phyloP scores from a whole-genome alignment of 2,329 filamentous ascomycete genomes.

The Rhytidhysteron rufulum region DNA sequence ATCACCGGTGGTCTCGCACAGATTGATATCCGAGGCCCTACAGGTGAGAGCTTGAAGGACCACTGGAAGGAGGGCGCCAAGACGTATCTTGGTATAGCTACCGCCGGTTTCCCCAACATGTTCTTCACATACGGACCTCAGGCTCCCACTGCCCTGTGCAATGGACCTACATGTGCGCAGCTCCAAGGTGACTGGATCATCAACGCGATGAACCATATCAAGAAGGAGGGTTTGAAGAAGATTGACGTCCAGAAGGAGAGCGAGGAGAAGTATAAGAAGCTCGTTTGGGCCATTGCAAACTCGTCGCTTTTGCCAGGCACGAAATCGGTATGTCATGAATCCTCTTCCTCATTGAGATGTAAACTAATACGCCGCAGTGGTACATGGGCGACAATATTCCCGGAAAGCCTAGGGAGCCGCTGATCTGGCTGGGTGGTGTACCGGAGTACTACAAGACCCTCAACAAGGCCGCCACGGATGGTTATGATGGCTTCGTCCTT shows the following conservation, averaged over 20 bases:
- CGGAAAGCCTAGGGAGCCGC: slow-evolving; percentile 33
- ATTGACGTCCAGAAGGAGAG: slow-evolving; percentile 28
- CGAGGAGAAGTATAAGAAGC: slow-evolving; percentile 30
- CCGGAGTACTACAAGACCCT: slow-evolving; percentile 2
- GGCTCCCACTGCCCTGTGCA: slow-evolving; percentile 37
- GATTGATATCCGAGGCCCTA: slow-evolving; percentile 13
- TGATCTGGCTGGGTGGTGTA: slow-evolving; percentile 32
- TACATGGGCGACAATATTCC: slow-evolving; percentile 36
- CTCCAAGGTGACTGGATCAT: slow-evolving; percentile 36
- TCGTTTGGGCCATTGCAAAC: slow-evolving; percentile 26
- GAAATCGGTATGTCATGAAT: slow-evolving; percentile 28
- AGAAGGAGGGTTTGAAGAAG: slow-evolving; percentile 19
- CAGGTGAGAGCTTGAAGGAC: slow-evolving; percentile 17
- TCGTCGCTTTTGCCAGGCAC: slow-evolving; percentile 28
- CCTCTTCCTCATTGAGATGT: background rate
- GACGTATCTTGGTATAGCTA: slow-evolving; percentile 33
- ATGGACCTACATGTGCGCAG: slow-evolving; percentile 35
- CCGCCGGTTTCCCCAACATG: slow-evolving; percentile 24
- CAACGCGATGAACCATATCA: slow-evolving; percentile 26
- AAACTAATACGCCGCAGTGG: slow-evolving; percentile 11
- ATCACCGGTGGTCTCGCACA: slow-evolving; percentile 27
- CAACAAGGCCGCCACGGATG: background rate
- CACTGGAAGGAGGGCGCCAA: slow-evolving; percentile 28
- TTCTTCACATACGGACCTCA: slow-evolving; percentile 37
- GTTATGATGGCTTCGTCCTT: background rate